Conservation (phyloP, 345 rosid species). For the Gynandropsis gynandra region DNA sequence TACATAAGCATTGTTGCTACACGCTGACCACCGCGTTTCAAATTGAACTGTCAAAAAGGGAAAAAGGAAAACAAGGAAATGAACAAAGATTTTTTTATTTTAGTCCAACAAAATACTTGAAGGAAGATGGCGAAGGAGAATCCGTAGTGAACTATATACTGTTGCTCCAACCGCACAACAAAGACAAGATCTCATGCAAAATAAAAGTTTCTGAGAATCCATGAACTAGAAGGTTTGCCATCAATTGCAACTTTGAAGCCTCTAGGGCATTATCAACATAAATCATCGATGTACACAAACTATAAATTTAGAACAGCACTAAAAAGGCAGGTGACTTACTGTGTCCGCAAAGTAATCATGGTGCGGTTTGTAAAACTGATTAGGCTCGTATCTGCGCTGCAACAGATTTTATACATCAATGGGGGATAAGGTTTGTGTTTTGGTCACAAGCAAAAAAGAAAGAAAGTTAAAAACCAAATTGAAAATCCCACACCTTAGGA, state of each 20-base stretch:
- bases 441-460: constrained; percentile 14
- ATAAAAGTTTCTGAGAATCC: no score
- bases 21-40: constrained; percentile 91
- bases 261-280: not conserved
- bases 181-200: no score
- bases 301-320: not conserved
- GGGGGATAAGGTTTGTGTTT: not conserved
- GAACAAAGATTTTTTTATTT: not conserved
- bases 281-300: not conserved
- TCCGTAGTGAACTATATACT: no score
- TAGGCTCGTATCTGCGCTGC: constrained; percentile 89
- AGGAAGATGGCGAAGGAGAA: no score
- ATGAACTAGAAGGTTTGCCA: no score
- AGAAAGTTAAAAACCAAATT: constrained; percentile 18
- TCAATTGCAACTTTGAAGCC: not conserved
- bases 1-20: constrained; percentile 94
- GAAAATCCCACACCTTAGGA: constrained; percentile 52
- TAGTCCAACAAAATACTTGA: not conserved
- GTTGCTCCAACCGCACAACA: no score
- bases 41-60: constrained; percentile 49
- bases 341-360: constrained; percentile 89
- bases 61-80: constrained; percentile 2
- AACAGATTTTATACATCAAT: constrained; percentile 54
- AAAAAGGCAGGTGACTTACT: constrained; percentile 39
- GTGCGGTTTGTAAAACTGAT: constrained; percentile 88